Percentiles rank a stretch among this genome's conserved stretches.
Evolutionary conservation across 352 stramenopile species (phyloP).

Genomic region (Globisporangium sylvaticum): DNA sequence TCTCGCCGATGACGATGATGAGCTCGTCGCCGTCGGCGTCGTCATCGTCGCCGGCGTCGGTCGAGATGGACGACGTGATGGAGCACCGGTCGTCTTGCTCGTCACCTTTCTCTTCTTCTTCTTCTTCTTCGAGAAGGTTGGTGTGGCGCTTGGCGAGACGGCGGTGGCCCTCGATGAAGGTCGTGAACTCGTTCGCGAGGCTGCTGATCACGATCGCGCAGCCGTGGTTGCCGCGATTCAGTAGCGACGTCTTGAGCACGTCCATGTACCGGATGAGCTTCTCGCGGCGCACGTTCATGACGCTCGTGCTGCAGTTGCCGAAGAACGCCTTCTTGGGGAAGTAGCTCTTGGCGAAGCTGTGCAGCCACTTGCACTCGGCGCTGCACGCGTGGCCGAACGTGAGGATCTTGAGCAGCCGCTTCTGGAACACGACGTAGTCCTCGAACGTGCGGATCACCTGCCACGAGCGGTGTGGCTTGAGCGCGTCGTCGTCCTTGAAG

Average conservation of each 20-base stretch:
- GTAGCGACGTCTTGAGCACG: conserved; percentile 26
- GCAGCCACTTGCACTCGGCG: conserved; percentile 62
- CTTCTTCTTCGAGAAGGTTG: too few relatives aligned
- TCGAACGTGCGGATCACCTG: conserved; percentile 25
- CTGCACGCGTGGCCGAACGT: conserved; percentile 51
- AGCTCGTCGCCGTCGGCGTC: too few relatives aligned
- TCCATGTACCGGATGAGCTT: conserved; percentile 27
- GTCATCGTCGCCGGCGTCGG: too few relatives aligned
- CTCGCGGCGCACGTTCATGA: conserved; percentile 15
- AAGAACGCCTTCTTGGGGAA: conserved; percentile 49
- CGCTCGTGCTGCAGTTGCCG: not conserved
- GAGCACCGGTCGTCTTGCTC: too few relatives aligned
- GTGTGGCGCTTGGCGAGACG: not conserved
- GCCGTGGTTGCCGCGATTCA: conserved; percentile 34
- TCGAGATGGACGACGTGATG: too few relatives aligned
- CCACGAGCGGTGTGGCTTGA: not conserved
- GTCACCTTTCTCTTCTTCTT: too few relatives aligned
- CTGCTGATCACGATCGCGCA: conserved; percentile 25
- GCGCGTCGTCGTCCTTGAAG: too few relatives aligned
- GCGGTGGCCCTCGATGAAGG: conserved; percentile 13
- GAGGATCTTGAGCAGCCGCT: conserved; percentile 40
- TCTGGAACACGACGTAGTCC: conserved; percentile 41
- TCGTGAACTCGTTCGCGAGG: conserved; percentile 24
- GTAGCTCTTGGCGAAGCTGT: conserved; percentile 54
- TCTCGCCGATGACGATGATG: too few relatives aligned